Base-by-base conservation (phyloP, 192 early-diverging fungal genomes). In the Diversispora eburnea region DNA sequence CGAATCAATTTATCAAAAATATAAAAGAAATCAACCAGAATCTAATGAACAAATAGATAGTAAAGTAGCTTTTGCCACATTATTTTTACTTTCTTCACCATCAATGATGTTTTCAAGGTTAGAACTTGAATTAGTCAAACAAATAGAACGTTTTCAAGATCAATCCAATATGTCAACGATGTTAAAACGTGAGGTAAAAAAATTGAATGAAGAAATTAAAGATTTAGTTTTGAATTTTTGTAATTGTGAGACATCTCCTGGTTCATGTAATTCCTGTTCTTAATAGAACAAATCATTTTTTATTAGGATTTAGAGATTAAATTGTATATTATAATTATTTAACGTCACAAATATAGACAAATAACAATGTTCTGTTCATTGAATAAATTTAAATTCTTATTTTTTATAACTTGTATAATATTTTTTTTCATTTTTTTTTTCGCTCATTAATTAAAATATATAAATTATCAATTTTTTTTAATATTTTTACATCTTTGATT, bases 11-110 rank as follows among this genome's bases (percentile, higher is more conserved):
- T 78, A 82, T 68, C 79, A 73, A 33, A 69, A 69, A 0, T 57
- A 51, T 0, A 12, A 51, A 3, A 15, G 17, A 17, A 61, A 13
- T 73, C 73, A 76, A 58, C 60, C 17, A n/a, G 25, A 33, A 33
- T 17, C 9, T 39, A 66, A 78, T 54, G 73, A 48, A 17, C 68
- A 65, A 67, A 59, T 49, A 12, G 76, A 76, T 56, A 51, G 68
- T 12, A 55, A 79, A 41, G 71, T 84, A 67, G 78, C 81, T 12
- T 86, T 90, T 74, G 87, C 84, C 4, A 89, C 88, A 3, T 72
- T 90, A 22, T 89, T 90, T 68, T 45, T 90, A 6, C 82, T 90
- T 54, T 84, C 85, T 19, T 81, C 80, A 5, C 89, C 89, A 0
- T 75, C 82, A 65, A 86, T 83, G 49, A 12, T 88, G 20, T 89